These are phyloP conservation scores for Cystobasidiopsis lactophilus DNA, from an alignment of 768 basidiomycete genomes.

Conservation along the genomic window DNA sequence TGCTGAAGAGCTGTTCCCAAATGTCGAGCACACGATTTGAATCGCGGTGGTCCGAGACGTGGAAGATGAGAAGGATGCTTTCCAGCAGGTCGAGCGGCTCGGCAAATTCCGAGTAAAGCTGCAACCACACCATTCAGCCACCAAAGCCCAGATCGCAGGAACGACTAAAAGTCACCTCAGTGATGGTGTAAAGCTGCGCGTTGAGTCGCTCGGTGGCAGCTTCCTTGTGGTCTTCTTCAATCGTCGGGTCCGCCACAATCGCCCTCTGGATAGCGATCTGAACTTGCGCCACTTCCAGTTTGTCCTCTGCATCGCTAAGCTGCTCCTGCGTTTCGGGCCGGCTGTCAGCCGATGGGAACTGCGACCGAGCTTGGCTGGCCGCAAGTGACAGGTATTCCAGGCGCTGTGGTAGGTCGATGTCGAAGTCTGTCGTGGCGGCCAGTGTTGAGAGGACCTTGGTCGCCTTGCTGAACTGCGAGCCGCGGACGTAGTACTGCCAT, in stretches of 20 bases:
- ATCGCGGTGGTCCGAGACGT: constrained; percentile 82
- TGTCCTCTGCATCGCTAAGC: constrained; percentile 83
- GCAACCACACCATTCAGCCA: neutral
- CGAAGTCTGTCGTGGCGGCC: constrained; percentile 61
- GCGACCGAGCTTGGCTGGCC: constrained; percentile 83
- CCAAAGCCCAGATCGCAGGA: neutral
- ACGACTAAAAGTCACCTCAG: constrained; percentile 41
- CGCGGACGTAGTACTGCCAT: constrained; percentile 94
- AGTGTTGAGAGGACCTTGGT: constrained; percentile 62
- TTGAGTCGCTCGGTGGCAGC: constrained; percentile 20
- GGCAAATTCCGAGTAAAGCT: constrained; percentile 79
- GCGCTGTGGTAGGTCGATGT: constrained; percentile 39
- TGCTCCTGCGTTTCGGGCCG: constrained; percentile 75
- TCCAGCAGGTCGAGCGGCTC: constrained; percentile 61
- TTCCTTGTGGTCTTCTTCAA: constrained; percentile 22
- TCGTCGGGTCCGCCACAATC: constrained; percentile 29
- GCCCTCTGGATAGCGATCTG: constrained; percentile 70
- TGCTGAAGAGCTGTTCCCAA: constrained; percentile 70
- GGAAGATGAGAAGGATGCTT: constrained; percentile 69
- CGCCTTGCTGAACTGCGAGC: constrained; percentile 63
- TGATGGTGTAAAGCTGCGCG: constrained; percentile 44
- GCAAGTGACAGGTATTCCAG: constrained; percentile 84
- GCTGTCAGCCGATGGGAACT: constrained; percentile 29
- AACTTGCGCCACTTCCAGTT: constrained; percentile 86
- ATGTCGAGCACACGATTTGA: constrained; percentile 57